A percentile compares a stretch with the other conserved stretches of the same genome.
These are phyloP conservation scores for Lanmaoa pseudosensibilis DNA, from an alignment of 768 basidiomycete species.

Conservation along the genomic window DNA sequence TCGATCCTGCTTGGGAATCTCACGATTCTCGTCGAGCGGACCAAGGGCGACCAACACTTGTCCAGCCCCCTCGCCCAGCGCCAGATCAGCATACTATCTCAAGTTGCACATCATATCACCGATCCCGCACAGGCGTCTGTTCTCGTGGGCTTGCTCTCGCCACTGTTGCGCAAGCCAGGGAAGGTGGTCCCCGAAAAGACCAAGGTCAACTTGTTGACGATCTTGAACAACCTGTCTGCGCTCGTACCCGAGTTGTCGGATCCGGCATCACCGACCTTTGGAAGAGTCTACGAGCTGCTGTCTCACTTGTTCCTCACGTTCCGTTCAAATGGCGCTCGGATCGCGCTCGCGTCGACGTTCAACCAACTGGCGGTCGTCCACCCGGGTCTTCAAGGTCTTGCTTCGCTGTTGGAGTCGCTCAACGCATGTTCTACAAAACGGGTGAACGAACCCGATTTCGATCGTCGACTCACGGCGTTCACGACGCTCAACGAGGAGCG, in stretches of 20 bases:
- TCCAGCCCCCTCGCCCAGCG: slow-evolving; percentile 73
- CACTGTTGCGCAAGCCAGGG: slow-evolving; percentile 74
- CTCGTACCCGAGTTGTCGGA: slow-evolving; percentile 64
- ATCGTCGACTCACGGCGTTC: slow-evolving; percentile 78
- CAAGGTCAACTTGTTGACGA: slow-evolving; percentile 79
- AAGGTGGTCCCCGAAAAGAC: slow-evolving; percentile 81
- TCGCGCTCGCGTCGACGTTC: slow-evolving; percentile 68
- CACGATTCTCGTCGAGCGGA: slow-evolving; percentile 63
- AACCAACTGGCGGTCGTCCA: slow-evolving; percentile 41
- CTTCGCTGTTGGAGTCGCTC: slow-evolving; percentile 60
- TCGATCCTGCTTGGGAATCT: slow-evolving; percentile 71
- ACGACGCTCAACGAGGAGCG: slow-evolving; percentile 66
- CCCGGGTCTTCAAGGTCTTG: slow-evolving; percentile 48
- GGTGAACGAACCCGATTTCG: slow-evolving; percentile 91
- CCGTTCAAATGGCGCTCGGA: slow-evolving; percentile 68
- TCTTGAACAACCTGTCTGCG: slow-evolving; percentile 62
- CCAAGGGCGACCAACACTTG: slow-evolving; percentile 48
- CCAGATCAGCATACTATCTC: slow-evolving; percentile 78
- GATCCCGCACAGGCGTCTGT: slow-evolving; percentile 71
- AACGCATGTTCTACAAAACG: slow-evolving; percentile 86
- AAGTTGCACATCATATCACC: slow-evolving; percentile 70
- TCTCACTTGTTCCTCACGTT: slow-evolving; percentile 77
- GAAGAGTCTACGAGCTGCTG: slow-evolving; percentile 62
- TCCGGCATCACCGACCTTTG: slow-evolving; percentile 42
- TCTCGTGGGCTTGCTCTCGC: slow-evolving; percentile 71